phyloP scores from a whole-genome alignment of 257 asterid species.

The Coffea canephora region DNA sequence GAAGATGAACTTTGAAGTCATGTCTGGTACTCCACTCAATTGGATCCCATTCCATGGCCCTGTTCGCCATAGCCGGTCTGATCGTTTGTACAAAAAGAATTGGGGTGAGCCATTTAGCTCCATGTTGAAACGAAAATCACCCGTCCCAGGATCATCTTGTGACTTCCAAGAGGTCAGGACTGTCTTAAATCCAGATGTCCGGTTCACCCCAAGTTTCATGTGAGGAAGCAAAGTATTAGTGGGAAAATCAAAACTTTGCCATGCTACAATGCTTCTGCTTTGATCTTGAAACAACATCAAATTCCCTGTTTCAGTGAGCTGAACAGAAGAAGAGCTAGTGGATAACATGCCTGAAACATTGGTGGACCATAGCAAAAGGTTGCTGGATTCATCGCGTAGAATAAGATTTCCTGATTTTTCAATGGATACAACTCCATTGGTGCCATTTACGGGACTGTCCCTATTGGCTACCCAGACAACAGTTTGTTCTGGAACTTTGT shows the following conservation, averaged over 20 bases:
- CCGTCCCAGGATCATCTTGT: slow-evolving; percentile 33
- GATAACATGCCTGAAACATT: slow-evolving; percentile 18
- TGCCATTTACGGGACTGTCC: slow-evolving; percentile 24
- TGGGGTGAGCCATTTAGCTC: slow-evolving; percentile 33
- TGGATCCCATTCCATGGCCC: slow-evolving; percentile 45
- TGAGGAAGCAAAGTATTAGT: slow-evolving; percentile 43
- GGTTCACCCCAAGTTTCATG: slow-evolving; percentile 36
- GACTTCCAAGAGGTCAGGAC: slow-evolving; percentile 45
- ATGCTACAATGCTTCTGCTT: slow-evolving; percentile 17
- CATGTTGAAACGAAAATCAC: slow-evolving; percentile 29
- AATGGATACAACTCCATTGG: slow-evolving; percentile 21
- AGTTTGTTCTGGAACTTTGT: slow-evolving; percentile 29
- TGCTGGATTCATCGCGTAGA: slow-evolving; percentile 15
- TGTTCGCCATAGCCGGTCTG: slow-evolving; percentile 17
- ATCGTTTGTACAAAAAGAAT: slow-evolving; percentile 9
- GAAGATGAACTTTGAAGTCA: slow-evolving; percentile 32
- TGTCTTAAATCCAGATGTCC: slow-evolving; percentile 29
- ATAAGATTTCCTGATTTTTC: slow-evolving; percentile 39
- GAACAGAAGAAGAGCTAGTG: slow-evolving; percentile 14
- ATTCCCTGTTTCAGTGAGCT: slow-evolving; percentile 44
- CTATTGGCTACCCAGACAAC: slow-evolving; percentile 47
- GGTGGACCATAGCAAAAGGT: slow-evolving; percentile 33
- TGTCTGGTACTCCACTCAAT: slow-evolving; percentile 39
- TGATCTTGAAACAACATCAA: slow-evolving; percentile 31
- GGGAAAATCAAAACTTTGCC: slow-evolving; percentile 62